Evolutionary conservation across 2,329 filamentous ascomycete species (phyloP).

Genomic region (Colletotrichum neosansevieriae): DNA sequence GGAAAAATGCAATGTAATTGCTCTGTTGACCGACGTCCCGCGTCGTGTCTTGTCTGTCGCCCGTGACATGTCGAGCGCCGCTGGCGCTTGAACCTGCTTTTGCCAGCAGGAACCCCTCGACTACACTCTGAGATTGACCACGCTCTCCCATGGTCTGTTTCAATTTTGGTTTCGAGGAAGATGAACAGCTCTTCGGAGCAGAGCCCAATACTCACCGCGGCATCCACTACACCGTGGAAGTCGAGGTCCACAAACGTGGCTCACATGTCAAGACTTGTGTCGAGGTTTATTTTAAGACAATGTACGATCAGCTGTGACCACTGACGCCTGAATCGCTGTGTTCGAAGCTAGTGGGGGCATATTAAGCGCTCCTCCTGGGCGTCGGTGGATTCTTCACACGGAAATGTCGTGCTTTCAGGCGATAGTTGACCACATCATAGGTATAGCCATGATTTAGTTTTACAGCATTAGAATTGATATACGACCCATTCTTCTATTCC

Average conservation of each 20-base stretch:
- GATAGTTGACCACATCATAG: too few relatives aligned
- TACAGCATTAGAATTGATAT: too few relatives aligned
- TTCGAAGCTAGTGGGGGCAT: too few relatives aligned
- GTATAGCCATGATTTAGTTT: too few relatives aligned
- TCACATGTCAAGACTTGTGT: slow-evolving; percentile 11
- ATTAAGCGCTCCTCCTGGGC: too few relatives aligned
- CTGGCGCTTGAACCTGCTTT: too few relatives aligned
- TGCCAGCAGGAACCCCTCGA: slow-evolving; percentile 16
- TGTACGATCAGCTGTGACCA: too few relatives aligned
- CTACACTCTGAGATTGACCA: slow-evolving; percentile 31
- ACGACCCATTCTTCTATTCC: too few relatives aligned
- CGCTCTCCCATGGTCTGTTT: slow-evolving; percentile 22
- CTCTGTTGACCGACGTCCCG: slow-evolving; percentile 23
- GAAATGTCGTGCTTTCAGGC: too few relatives aligned
- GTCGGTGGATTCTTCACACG: too few relatives aligned
- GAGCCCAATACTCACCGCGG: slow-evolving; percentile 34
- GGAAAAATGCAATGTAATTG: slow-evolving; percentile 40
- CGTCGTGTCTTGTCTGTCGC: background rate
- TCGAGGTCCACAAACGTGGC: slow-evolving; percentile 26
- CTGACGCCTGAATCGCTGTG: too few relatives aligned
- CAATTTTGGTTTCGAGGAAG: slow-evolving; percentile 35
- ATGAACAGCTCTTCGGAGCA: slow-evolving; percentile 12
- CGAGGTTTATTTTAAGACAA: background rate
- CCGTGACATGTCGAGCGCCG: slow-evolving; percentile 7
- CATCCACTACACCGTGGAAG: slow-evolving; percentile 17